Evolutionary conservation across 345 rosid genomes (phyloP).

Genomic region (Lenwebbia sp.): DNA sequence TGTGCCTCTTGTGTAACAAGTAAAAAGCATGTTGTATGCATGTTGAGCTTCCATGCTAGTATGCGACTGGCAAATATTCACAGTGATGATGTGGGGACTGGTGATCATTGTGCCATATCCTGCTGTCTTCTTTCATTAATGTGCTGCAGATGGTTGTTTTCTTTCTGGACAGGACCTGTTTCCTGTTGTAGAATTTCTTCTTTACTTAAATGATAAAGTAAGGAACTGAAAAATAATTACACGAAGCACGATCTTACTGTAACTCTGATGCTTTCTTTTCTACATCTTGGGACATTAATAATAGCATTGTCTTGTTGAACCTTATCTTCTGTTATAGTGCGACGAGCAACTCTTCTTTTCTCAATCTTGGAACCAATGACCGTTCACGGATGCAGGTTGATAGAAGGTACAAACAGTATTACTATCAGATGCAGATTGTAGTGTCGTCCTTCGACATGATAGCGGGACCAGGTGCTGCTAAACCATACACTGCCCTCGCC

Average conservation of each 20-base stretch:
- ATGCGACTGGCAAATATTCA: background rate
- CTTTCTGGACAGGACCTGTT: too few relatives aligned
- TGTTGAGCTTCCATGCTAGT: background rate
- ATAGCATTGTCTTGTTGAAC: background rate
- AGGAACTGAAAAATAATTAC: background rate
- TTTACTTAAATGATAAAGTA: background rate
- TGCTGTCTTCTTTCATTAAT: background rate
- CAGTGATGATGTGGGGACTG: background rate
- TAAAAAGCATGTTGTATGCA: background rate
- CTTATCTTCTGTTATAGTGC: background rate
- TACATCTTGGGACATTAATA: background rate
- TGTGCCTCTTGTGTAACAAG: background rate
- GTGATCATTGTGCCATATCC: background rate
- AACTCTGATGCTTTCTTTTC: background rate
- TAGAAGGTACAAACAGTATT: slow-evolving; percentile 83
- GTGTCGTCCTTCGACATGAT: slow-evolving; percentile 86
- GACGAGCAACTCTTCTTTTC: background rate
- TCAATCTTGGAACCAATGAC: background rate
- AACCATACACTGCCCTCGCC: slow-evolving; percentile 86
- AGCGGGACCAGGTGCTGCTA: slow-evolving; percentile 84
- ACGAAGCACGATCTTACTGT: background rate
- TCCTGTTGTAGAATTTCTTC: background rate
- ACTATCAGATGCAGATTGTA: slow-evolving; percentile 94
- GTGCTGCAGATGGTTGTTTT: background rate
- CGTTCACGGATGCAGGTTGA: slow-evolving; percentile 52